Evolutionary conservation across 768 basidiomycete species (phyloP).

Genomic region (Auricularia sp.): DNA sequence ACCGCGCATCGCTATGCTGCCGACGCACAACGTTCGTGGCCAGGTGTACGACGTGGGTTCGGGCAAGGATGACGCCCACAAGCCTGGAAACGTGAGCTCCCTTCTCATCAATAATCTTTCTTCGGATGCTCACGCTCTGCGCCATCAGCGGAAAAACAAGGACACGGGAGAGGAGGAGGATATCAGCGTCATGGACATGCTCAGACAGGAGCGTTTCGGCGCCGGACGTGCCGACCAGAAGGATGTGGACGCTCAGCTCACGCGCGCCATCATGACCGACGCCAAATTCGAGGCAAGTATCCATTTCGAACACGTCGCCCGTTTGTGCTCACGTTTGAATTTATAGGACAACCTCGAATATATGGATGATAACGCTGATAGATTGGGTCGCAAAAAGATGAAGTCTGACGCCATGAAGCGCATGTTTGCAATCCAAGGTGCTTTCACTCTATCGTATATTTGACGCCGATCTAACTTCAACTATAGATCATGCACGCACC

Average conservation of each 20-base stretch:
- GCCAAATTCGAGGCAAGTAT: constrained; percentile 65
- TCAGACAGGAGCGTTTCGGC: constrained; percentile 85
- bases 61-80: constrained; percentile 47
- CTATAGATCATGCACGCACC: constrained; percentile 83
- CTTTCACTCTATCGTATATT: neutral
- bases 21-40: constrained; percentile 78
- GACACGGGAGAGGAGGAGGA: constrained; percentile 80
- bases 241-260: constrained; percentile 82
- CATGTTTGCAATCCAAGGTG: constrained; percentile 92
- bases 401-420: constrained; percentile 93
- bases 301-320: constrained; percentile 11
- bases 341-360: constrained; percentile 61
- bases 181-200: constrained; percentile 63
- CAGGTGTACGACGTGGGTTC: constrained; percentile 83
- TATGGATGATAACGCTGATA: constrained; percentile 94
- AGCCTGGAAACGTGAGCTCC: constrained; percentile 54
- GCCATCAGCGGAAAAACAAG: constrained; percentile 82
- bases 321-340: neutral
- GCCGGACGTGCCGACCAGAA: constrained; percentile 89
- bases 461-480: neutral
- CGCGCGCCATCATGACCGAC: constrained; percentile 78
- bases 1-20: constrained; percentile 71
- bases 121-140: constrained; percentile 6
- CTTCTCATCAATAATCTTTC: constrained; percentile 2
- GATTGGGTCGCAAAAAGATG: constrained; percentile 88